Percentiles rank a stretch among this genome's conserved stretches.
phyloP scores from a whole-genome alignment of 2,329 filamentous ascomycete genomes.

The Colletotrichum orbiculare region DNA sequence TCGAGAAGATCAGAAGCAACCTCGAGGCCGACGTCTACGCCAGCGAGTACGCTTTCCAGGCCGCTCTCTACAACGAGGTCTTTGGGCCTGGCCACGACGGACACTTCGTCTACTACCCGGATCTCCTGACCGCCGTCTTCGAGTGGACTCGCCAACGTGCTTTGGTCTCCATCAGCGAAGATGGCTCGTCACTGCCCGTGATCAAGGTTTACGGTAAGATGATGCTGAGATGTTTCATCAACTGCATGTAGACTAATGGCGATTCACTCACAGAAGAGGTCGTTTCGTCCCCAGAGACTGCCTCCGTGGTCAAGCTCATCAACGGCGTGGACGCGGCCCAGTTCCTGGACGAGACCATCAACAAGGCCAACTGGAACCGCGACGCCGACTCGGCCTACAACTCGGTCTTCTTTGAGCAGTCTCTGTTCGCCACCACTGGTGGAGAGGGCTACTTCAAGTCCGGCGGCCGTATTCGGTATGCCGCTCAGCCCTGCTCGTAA shows the following conservation, averaged over 20 bases:
- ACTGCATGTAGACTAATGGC: neutral
- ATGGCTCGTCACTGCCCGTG: constrained; percentile 49
- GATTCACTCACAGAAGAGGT: constrained; percentile 41
- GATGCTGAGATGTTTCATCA: neutral
- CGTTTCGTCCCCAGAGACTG: constrained; percentile 42
- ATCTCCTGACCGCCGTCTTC: constrained; percentile 51
- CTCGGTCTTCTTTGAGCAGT: constrained; percentile 48
- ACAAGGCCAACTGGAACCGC: constrained; percentile 38
- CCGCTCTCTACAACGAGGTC: constrained; percentile 51
- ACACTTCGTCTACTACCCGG: constrained; percentile 54
- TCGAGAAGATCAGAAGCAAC: constrained; percentile 46
- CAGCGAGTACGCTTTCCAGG: constrained; percentile 55
- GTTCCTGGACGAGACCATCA: constrained; percentile 39
- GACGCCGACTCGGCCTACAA: constrained; percentile 50
- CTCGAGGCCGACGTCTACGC: constrained; percentile 48
- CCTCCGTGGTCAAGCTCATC: constrained; percentile 41
- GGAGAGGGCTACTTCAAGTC: constrained; percentile 45
- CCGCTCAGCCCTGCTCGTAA: neutral
- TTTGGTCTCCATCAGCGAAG: constrained; percentile 54
- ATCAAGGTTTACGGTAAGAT: constrained; percentile 57
- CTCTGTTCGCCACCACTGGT: constrained; percentile 37
- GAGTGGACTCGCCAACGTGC: constrained; percentile 49
- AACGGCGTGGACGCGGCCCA: constrained; percentile 42
- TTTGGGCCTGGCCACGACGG: constrained; percentile 54
- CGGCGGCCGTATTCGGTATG: constrained; percentile 42